A percentile compares a stretch with the other conserved stretches of the same genome.
These are phyloP conservation scores for Penicillium mononematosum DNA, from an alignment of 495 filamentous ascomycete species.

Conservation along the genomic window DNA sequence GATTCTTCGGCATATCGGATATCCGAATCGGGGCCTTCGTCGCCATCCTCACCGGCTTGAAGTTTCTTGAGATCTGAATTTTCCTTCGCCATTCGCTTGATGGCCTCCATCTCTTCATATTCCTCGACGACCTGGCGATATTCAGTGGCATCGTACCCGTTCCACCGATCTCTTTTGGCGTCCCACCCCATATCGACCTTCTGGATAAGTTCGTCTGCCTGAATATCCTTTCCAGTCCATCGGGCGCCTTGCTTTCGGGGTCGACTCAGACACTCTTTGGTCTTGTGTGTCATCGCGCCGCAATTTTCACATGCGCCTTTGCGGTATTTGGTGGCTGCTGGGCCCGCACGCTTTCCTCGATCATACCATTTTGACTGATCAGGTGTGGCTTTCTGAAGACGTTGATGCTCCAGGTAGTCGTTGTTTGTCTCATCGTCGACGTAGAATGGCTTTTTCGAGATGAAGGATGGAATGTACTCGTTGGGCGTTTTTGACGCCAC, in stretches of 20 bases:
- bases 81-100: conserved; percentile 61
- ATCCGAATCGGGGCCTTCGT: conserved; percentile 57
- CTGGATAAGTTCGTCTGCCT: conserved; percentile 86
- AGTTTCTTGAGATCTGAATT: conserved; percentile 44
- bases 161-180: conserved; percentile 98
- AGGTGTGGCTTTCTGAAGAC: conserved; percentile 64
- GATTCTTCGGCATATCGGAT: conserved; percentile 91
- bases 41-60: conserved; percentile 52
- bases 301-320: conserved; percentile 99
- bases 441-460: conserved; percentile 98
- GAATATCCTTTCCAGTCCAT: conserved; percentile 90
- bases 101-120: conserved; percentile 79
- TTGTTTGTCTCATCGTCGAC: conserved; percentile 75
- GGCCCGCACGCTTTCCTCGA: conserved; percentile 73
- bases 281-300: conserved; percentile 93
- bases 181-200: conserved; percentile 89
- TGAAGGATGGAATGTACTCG: conserved; percentile 98
- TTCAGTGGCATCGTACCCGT: conserved; percentile 88
- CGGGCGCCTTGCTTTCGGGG: conserved; percentile 88
- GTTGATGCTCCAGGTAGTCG: conserved; percentile 97
- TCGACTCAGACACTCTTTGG: conserved; percentile 86
- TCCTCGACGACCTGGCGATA: conserved; percentile 83
- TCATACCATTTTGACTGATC: conserved; percentile 86
- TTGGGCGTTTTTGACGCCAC: conserved; percentile 74
- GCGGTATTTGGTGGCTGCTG: conserved; percentile 91